Conservation (phyloP, 495 filamentous ascomycete genomes). For the Podospora australis region DNA sequence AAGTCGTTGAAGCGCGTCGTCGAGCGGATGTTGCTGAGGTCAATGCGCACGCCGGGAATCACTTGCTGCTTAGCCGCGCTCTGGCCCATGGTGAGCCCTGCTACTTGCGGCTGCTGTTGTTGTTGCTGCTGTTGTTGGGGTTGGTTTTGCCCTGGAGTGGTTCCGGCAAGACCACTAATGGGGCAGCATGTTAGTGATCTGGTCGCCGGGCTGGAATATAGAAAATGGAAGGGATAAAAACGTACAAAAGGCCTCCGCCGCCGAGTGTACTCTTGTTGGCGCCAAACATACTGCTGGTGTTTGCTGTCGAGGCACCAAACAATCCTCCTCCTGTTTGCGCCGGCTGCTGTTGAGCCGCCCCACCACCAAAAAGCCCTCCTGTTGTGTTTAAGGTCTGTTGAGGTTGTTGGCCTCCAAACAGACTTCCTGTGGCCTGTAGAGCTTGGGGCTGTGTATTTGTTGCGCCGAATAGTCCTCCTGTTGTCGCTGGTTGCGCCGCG, state of each 20-base stretch:
- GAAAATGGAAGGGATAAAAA: constrained; percentile 8
- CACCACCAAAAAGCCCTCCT: constrained; percentile 16
- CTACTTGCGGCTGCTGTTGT: constrained; percentile 26
- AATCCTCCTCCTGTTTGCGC: constrained; percentile 18
- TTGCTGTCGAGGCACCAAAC: constrained; percentile 24
- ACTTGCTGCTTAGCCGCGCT: constrained; percentile 41
- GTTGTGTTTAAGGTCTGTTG: too few relatives aligned
- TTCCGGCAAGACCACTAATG: too few relatives aligned
- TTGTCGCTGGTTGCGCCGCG: constrained; percentile 21
- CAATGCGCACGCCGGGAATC: constrained; percentile 68
- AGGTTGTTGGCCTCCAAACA: constrained; percentile 9
- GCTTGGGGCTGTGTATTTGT: constrained; percentile 14
- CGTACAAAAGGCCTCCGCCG: constrained; percentile 48
- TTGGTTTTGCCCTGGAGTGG: too few relatives aligned
- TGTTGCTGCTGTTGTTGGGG: constrained; percentile 33
- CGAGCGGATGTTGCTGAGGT: constrained; percentile 65
- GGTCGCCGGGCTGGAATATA: too few relatives aligned
- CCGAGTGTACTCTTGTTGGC: constrained; percentile 21
- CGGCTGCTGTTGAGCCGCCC: constrained; percentile 14
- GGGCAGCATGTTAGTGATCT: too few relatives aligned
- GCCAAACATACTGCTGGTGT: constrained; percentile 44
- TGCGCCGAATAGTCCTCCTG: too few relatives aligned
- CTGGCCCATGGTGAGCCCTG: constrained; percentile 43
- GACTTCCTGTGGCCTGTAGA: constrained; percentile 10
- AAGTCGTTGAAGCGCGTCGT: constrained; percentile 90